Evolutionary conservation across 148 eudicot genomes (phyloP), one percentile per base, ranked within the genome.

Genomic region (Heliosperma pusillum): DNA sequence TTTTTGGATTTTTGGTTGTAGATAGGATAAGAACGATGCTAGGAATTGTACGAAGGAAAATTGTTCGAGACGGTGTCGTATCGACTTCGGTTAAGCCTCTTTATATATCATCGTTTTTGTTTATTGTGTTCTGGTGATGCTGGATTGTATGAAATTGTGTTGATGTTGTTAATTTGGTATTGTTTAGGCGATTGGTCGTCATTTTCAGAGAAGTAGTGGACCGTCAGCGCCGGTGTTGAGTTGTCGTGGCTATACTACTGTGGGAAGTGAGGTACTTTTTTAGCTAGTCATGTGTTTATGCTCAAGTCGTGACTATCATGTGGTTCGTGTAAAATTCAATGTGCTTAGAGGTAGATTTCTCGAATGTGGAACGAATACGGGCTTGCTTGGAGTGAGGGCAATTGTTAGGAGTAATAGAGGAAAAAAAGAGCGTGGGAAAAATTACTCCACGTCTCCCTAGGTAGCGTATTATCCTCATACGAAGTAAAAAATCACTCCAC

Each of bases 41-140:
- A 63, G 76, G 80, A 42, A 50, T 78, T 78, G 70, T 66, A 30
- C 80, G 80, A 36, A 63, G 80, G 74, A 78, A 65, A 33, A 29
- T 71, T 78, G 80, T 72, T 56, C 80, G 80, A 17, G 50, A 63
- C 26, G 71, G 80, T 55, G 76, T 72, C 44, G 53, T 75, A 50
- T 73, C 74, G 25, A 55, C 22, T 71, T 78, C 40, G 59, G 70
- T 60, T 16, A 12, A 30, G 40, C 29, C 21, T 71, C 55, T 11
- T 55, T 36, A 36, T 2, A n/a, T 16, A 4, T 3, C 29, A 27
- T 21, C 44, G n/a, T 22, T 62, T 53, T 27, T 24, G 19, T 70
- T 50, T 55, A 20, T 60, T 19, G 65, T 25, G 55, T 60, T 5
- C 4, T 22, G 65, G 25, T 8, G 25, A 25, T 25, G 27, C 1